Conservation (phyloP, 2,329 filamentous ascomycete genomes). For the Fonsecaea nubica region DNA sequence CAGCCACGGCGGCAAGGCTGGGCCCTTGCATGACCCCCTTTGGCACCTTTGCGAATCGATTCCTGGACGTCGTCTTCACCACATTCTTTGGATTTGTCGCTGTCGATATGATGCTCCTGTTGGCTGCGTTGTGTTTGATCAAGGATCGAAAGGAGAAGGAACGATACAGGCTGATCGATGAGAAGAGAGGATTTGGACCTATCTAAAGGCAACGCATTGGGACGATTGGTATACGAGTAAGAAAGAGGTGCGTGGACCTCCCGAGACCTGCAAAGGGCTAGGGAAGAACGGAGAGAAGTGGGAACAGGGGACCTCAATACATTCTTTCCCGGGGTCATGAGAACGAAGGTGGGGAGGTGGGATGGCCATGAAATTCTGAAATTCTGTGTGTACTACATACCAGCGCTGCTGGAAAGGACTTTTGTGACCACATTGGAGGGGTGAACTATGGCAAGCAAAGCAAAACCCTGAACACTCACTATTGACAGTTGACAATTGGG, state of each 20-base stretch:
- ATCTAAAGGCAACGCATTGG: slow-evolving; percentile 19
- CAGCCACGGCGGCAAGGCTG: slow-evolving; percentile 72
- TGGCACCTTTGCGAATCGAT: slow-evolving; percentile 71
- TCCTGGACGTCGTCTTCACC: slow-evolving; percentile 79
- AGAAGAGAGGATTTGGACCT: slow-evolving; percentile 67
- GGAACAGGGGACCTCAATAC: background rate
- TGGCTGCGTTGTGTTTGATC: slow-evolving; percentile 75
- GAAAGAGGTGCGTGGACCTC: too few relatives aligned
- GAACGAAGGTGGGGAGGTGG: too few relatives aligned
- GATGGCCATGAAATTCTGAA: background rate
- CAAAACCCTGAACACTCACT: too few relatives aligned
- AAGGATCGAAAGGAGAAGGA: slow-evolving; percentile 82
- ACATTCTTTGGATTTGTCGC: slow-evolving; percentile 78
- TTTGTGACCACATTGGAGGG: too few relatives aligned
- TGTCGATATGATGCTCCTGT: slow-evolving; percentile 70
- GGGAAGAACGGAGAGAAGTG: background rate
- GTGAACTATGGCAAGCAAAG: too few relatives aligned
- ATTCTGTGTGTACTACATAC: too few relatives aligned
- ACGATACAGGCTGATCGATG: slow-evolving; percentile 79
- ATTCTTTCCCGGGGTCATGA: too few relatives aligned
- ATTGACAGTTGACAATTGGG: too few relatives aligned
- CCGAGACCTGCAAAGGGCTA: background rate
- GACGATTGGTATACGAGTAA: background rate
- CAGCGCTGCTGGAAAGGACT: too few relatives aligned
- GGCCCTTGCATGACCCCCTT: slow-evolving; percentile 73